Percentiles rank a stretch among this genome's conserved stretches.
phyloP scores from a whole-genome alignment of 192 early-diverging fungal species.

The Coemansia sp. region DNA sequence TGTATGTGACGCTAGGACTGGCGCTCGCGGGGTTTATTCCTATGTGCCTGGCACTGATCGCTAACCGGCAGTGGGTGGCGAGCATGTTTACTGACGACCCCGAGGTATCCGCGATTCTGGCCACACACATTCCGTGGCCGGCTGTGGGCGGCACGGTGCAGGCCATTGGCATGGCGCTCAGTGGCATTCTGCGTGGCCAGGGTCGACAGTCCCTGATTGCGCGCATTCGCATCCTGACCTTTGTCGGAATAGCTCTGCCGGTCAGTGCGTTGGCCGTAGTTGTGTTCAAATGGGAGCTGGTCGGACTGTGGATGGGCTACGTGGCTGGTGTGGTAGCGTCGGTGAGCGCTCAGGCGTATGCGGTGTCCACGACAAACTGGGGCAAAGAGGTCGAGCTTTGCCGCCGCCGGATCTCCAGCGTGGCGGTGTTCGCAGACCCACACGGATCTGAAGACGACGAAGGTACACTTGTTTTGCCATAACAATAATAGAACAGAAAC shows the following conservation, averaged over 20 bases:
- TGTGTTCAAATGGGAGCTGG: constrained; percentile 54
- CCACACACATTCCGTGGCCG: constrained; percentile 29
- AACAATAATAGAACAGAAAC: too few relatives aligned
- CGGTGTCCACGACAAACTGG: constrained; percentile 41
- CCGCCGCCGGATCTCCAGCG: constrained; percentile 19
- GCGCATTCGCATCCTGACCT: constrained; percentile 45
- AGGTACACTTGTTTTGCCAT: not conserved
- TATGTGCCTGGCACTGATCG: constrained; percentile 54
- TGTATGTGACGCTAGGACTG: constrained; percentile 46
- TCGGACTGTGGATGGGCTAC: constrained; percentile 66
- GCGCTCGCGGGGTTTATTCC: constrained; percentile 52
- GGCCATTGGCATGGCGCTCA: constrained; percentile 58
- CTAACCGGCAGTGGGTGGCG: constrained; percentile 51
- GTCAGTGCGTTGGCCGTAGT: constrained; percentile 44
- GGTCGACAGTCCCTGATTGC: constrained; percentile 54
- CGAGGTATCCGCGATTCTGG: constrained; percentile 21
- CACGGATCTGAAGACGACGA: not conserved
- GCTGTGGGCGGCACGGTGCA: constrained; percentile 33
- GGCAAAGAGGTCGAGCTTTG: constrained; percentile 37
- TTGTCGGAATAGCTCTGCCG: constrained; percentile 48
- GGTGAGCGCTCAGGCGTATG: constrained; percentile 16
- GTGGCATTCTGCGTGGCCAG: constrained; percentile 56
- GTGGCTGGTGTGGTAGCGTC: constrained; percentile 27
- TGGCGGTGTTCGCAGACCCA: not conserved
- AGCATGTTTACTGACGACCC: constrained; percentile 48